Evolutionary conservation across 2,329 filamentous ascomycete genomes (phyloP).

Genomic region (Colletotrichum sp.): DNA sequence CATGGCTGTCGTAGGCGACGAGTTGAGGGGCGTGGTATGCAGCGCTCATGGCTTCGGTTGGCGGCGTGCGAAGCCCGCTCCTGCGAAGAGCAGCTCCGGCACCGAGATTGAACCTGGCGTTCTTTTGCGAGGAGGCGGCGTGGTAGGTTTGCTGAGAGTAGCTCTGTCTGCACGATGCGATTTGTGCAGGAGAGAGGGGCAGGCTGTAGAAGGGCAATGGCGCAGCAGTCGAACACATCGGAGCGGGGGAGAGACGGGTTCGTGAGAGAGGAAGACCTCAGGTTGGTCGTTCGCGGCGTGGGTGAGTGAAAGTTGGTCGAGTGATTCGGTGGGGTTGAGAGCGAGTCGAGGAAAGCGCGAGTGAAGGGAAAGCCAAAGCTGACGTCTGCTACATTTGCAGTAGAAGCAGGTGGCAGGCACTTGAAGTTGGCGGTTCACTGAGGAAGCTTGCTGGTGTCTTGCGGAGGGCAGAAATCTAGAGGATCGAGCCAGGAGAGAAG

Average conservation of each 20-base stretch:
- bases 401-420: neutral
- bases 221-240: conserved; percentile 29
- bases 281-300: neutral
- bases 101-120: conserved; percentile 4
- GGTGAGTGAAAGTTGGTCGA: neutral
- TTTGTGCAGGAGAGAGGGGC: conserved; percentile 21
- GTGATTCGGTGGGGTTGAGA: neutral
- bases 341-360: neutral
- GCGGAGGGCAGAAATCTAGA: neutral
- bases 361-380: neutral
- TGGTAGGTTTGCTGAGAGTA: neutral
- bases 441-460: neutral
- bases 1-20: conserved; percentile 52
- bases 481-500: neutral
- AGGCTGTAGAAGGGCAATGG: conserved; percentile 20
- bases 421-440: neutral
- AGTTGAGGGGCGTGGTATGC: conserved; percentile 53
- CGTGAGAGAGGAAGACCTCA: neutral
- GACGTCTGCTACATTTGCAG: neutral
- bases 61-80: conserved; percentile 55
- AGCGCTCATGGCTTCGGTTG: conserved; percentile 57
- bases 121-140: neutral
- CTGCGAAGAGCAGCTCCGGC: conserved; percentile 29
- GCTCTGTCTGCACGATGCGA: conserved; percentile 11
- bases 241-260: conserved; percentile 4